Evolutionary conservation across 495 filamentous ascomycete genomes (phyloP), one percentile per base, ranked within the genome.

Genomic region (Friedmanniomyces simplex): DNA sequence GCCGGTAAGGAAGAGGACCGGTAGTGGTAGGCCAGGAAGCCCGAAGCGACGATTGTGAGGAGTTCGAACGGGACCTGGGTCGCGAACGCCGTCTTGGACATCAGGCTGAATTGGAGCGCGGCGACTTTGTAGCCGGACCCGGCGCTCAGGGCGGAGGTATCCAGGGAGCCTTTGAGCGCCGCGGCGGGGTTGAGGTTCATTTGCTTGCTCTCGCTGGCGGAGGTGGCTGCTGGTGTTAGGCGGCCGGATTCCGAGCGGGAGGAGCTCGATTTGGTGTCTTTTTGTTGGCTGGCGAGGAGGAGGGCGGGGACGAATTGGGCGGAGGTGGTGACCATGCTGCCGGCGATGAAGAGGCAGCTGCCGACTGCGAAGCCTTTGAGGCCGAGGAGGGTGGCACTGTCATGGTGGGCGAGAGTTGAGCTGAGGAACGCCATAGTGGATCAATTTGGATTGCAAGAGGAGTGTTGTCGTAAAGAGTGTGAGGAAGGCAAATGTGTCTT

Each of bases 21-120:
- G 51, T 54, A 59, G 24, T 58, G 55, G 51, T 63, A 63, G 2
- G 60, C 56, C 24, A 63, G 48, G 41, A 36, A 63, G 24, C 55
- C 56, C 7, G 55, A 59, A 5, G 50, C 55, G 30, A 47, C 21
- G 41, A 63, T 55, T 21, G 60, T 34, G 42, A 63, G 50, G 30
- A 63, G 50, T 26, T 63, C 60, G 36, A 43, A 25, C 10, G 60
- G 60, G 7, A 63, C 55, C 34, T 63, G 60, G 22, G 55, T 54
- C 14, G 47, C 50, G 46, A 59, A 58, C 1, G 55, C 56, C 21
- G 60, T 59, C 30, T 55, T 58, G 30, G 42, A 51, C 55, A 63
- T 58, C 24, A 51, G 16, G 20, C 20, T 39, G 51, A 63, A 63
- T 34, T 63, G 60, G 36, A 52, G 14, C 11, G 60, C 55, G 14